phyloP scores from a whole-genome alignment of 495 filamentous ascomycete genomes.

The Parachaetomium inaequale region DNA sequence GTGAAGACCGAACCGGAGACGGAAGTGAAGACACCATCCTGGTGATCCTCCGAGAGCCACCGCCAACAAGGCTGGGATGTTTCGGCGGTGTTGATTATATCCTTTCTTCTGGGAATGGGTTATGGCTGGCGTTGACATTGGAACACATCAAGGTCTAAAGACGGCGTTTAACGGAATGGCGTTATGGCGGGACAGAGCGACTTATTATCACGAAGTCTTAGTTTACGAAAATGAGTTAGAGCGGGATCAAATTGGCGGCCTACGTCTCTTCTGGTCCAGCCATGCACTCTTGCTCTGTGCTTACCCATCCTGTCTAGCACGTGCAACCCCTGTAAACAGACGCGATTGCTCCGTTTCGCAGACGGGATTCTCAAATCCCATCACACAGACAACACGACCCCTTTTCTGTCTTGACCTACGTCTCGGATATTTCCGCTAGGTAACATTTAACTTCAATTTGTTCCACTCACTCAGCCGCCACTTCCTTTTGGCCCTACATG shows the following conservation, averaged over 20 bases:
- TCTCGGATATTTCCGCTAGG: no score
- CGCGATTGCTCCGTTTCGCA: no score
- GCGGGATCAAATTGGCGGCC: not conserved
- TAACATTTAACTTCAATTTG: no score
- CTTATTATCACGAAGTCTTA: not conserved
- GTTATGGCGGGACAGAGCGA: not conserved
- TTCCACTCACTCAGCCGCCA: no score
- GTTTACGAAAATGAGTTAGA: not conserved
- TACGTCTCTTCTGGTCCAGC: no score
- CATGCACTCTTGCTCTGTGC: not conserved
- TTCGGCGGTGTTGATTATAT: not conserved
- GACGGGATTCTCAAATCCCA: no score
- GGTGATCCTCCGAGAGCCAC: not conserved
- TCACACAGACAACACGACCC: no score
- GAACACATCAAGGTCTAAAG: not conserved
- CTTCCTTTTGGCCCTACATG: no score
- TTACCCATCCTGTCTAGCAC: no score
- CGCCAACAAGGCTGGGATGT: not conserved
- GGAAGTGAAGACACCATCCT: not conserved
- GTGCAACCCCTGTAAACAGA: no score
- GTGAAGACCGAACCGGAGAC: not conserved
- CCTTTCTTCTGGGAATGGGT: not conserved
- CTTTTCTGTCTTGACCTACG: no score
- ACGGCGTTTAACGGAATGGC: conserved; percentile 2
- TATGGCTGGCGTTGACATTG: conserved; percentile 6